Evolutionary conservation across 345 rosid species (phyloP).

Genomic region (Excoecaria cochinchinensis): DNA sequence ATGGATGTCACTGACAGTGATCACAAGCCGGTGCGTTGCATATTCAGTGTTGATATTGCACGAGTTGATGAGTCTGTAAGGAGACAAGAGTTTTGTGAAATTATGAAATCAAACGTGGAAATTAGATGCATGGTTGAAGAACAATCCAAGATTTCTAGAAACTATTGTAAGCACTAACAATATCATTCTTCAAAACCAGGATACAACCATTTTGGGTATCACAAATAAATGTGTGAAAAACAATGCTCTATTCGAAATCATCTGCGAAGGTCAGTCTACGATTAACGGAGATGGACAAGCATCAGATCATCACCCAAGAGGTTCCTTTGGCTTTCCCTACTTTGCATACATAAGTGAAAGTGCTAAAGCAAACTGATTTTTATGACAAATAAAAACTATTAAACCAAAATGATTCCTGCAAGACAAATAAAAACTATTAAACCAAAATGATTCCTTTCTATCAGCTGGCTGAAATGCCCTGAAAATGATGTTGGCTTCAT

Average conservation of each 20-base stretch:
- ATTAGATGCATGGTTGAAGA: slow-evolving; percentile 51
- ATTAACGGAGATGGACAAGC: slow-evolving; percentile 56
- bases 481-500: too few species aligned
- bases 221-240: slow-evolving; percentile 57
- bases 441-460: not conserved
- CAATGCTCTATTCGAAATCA: slow-evolving; percentile 56
- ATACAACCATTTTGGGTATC: slow-evolving; percentile 58
- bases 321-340: slow-evolving; percentile 63
- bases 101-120: slow-evolving; percentile 57
- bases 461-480: not conserved
- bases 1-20: slow-evolving; percentile 98
- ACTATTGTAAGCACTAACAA: slow-evolving; percentile 63
- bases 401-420: too few species aligned
- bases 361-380: too few species aligned
- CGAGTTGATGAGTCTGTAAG: slow-evolving; percentile 86
- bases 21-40: slow-evolving; percentile 94
- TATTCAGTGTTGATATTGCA: slow-evolving; percentile 69
- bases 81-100: slow-evolving; percentile 76
- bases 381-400: not conserved
- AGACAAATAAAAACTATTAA: too few species aligned
- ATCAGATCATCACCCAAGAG: slow-evolving; percentile 53
- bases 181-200: slow-evolving; percentile 78
- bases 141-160: slow-evolving; percentile 61
- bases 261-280: slow-evolving; percentile 68
- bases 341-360: not conserved